Base-by-base conservation (phyloP, 805 yeast genomes). In the Ogataea minuta region DNA sequence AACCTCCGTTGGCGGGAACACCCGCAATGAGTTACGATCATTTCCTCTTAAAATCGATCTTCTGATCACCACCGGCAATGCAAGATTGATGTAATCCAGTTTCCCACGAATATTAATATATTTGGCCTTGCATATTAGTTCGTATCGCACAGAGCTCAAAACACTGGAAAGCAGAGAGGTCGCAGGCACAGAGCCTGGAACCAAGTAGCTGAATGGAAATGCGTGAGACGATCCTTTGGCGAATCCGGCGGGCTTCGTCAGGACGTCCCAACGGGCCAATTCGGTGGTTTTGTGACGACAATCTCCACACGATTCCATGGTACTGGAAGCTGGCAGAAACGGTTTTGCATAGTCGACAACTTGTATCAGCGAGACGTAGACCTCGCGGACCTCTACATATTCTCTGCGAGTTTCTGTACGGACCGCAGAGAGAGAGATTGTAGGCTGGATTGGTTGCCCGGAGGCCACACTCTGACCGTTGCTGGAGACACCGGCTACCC, bases 1-100 rank as follows among this genome's bases (percentile, higher is more conserved):
- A 25, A 93, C 81, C 29, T 84, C 85, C 0, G 98, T 91, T 6
- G 99, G 98, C 1, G 99, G 99, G 62, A 93, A 93, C 1, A 93
- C 86, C 45, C 99, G 74, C 26, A 88, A 65, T 1, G 96, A 86
- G 55, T 85, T 87, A 51, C 89, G 72, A 57, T 90, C 96, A 2
- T 86, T 85, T 6, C 93, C 91, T 31, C 87, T 68, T 16, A 86
- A 60, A 21, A 91, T 77, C 41, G 95, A 83, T 52, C 99, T 73
- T 31, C 84, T 72, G 2, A 93, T 70, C 49, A 81, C 73, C 7
- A 93, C 59, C 0, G 96, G 95, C 43, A 85, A 64, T 2, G 66
- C 63, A 26, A 79, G 53, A 34, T 65, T 64, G 16, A 75, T 63
- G n/a, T 62, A 59, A 11, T 54, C 60, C 2, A 56, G 66, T 28